Conservation (phyloP, 164 flowering plant species). For the Magnolia changhungtana region DNA sequence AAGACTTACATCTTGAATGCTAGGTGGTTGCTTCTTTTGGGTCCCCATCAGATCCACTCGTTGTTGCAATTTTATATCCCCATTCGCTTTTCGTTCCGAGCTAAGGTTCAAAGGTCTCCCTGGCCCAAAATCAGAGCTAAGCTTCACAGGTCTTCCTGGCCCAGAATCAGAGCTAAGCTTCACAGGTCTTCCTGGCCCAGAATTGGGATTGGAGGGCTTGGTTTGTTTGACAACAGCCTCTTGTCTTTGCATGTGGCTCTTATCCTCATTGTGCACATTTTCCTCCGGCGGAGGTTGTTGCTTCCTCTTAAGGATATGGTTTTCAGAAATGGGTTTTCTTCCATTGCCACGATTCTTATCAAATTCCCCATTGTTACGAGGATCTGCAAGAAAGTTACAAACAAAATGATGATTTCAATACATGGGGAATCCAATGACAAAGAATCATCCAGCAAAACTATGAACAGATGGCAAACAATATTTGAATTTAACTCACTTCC, state of each 20-base stretch:
- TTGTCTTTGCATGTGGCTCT: conserved; percentile 13
- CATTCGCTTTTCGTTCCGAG: conserved; percentile 22
- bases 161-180: conserved; percentile 26
- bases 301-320: conserved; percentile 29
- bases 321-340: conserved; percentile 27
- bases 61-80: conserved; percentile 30
- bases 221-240: conserved; percentile 34
- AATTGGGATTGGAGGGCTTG: conserved; percentile 30
- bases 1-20: conserved; percentile 41
- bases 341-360: conserved; percentile 47
- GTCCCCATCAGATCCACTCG: conserved; percentile 26
- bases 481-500: conserved; percentile 71
- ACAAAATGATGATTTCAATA: background rate
- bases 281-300: conserved; percentile 20
- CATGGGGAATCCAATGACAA: conserved; percentile 11
- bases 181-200: conserved; percentile 53
- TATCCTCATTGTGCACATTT: conserved; percentile 28
- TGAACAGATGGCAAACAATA: background rate
- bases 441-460: conserved; percentile 2
- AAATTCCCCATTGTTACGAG: conserved; percentile 50
- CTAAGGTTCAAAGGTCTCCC: conserved; percentile 44
- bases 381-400: conserved; percentile 50
- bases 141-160: conserved; percentile 49
- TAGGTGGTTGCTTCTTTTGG: conserved; percentile 35
- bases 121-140: conserved; percentile 32